Conservation (phyloP, 257 asterid species). For the Solanum tarijense region DNA sequence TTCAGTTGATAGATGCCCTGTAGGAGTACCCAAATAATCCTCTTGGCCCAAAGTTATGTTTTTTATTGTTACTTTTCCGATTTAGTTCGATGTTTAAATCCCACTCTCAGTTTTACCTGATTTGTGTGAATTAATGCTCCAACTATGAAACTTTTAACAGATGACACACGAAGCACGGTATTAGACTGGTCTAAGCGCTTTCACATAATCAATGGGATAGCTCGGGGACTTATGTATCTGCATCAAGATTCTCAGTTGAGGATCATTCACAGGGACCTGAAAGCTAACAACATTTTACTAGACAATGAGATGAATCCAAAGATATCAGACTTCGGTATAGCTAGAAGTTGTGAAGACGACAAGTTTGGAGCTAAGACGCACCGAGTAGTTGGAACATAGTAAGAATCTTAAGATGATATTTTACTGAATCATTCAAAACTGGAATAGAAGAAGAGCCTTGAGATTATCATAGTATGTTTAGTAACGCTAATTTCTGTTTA, state of each 20-base stretch:
- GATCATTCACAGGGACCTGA: conserved; percentile 26
- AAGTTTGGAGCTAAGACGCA: conserved; percentile 25
- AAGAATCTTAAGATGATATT: conserved; percentile 3
- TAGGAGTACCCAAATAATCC: not conserved
- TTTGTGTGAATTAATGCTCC: not conserved
- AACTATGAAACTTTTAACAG: conserved; percentile 3
- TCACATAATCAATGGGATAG: conserved; percentile 23
- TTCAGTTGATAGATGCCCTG: not conserved
- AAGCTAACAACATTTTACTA: conserved; percentile 21
- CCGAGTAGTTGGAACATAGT: conserved; percentile 30
- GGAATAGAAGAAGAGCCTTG: not conserved
- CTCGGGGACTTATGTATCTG: conserved; percentile 26
- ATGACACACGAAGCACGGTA: not conserved
- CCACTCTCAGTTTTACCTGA: not conserved
- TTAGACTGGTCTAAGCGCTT: conserved; percentile 22
- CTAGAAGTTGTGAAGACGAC: conserved; percentile 19
- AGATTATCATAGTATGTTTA: not conserved
- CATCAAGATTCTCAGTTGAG: conserved; percentile 30
- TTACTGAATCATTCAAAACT: not conserved
- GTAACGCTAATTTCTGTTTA: not conserved
- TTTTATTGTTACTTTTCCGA: not conserved
- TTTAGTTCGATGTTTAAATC: not conserved
- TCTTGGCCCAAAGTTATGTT: not conserved
- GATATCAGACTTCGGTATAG: conserved; percentile 28
- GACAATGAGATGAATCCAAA: conserved; percentile 27